Evolutionary conservation across 169 alveolate genomes (phyloP), one percentile per base, ranked within the genome.

Genomic region (Eimeria necatrix): DNA sequence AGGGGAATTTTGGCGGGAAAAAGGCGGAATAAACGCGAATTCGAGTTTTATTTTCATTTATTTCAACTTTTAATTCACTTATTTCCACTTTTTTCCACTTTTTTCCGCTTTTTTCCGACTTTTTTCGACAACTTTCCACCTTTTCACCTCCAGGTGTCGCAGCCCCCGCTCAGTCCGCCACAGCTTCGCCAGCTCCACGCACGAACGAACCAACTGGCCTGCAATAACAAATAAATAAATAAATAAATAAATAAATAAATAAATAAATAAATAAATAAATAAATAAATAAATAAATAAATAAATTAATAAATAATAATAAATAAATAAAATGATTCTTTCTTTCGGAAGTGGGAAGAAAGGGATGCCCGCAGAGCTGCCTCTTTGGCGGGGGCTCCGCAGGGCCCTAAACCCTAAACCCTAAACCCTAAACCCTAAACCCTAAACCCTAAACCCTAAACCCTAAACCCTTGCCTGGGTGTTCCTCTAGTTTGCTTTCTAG

Each of bases 131-230:
- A n/a, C n/a, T n/a, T n/a, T n/a, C n/a, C n/a, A n/a, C n/a, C n/a
- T n/a, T n/a, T 88, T 18, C 18, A 84, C 96, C 88, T 96, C 97
- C 94, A 96, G 73, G 86, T 97, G 98, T 71, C 97, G 93, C 59
- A 97, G 83, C 52, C 95, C 96, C 68, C 97, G 96, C 76, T 96
- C 98, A 0, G 98, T 97, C 71, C 98, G 96, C 98, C 98, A 97
- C 91, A 94, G 92, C 84, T 97, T 97, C 56, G 98, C 98, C 68
- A 97, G 89, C 86, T 97, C 98, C 61, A 97, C 98, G 61, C 98
- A 97, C 73, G 98, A 96, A 70, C 98, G 96, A 61, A 97, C 88
- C 32, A 97, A 97, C 95, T 97, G 98, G 53, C 97, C 98, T 95
- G 93, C n/a, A n/a, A n/a, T n/a, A n/a, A n/a, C n/a, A n/a, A n/a